Evolutionary conservation across 257 asterid genomes (phyloP).

Genomic region (Solanum medicagineum): DNA sequence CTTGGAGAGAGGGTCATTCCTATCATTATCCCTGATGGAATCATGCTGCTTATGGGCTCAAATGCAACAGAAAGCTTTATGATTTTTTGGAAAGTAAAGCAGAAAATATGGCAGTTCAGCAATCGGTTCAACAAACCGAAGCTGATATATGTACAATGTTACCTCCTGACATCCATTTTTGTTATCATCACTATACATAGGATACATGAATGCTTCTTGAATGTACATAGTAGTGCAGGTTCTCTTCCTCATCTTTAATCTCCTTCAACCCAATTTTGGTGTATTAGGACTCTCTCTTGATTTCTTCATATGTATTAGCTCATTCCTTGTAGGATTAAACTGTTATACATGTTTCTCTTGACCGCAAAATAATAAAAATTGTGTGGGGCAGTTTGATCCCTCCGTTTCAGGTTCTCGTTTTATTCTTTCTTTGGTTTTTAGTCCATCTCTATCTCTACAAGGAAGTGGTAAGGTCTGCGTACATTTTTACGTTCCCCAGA

Average conservation of each 20-base stretch:
- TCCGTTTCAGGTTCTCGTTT: not conserved
- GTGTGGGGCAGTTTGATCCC: not conserved
- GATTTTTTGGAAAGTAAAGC: not conserved
- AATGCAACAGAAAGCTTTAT: not conserved
- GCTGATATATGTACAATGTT: not conserved
- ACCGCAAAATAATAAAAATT: not conserved
- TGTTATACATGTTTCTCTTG: not conserved
- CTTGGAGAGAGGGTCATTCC: not conserved
- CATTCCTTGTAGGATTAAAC: not conserved
- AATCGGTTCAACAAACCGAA: not conserved
- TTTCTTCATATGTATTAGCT: not conserved
- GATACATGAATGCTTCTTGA: not conserved
- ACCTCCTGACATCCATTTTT: not conserved
- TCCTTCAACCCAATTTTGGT: not conserved
- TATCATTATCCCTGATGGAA: not conserved
- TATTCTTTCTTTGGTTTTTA: not conserved
- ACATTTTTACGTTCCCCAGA: too few relatives aligned
- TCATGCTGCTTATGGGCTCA: not conserved
- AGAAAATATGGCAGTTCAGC: not conserved
- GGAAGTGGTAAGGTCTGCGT: too few relatives aligned
- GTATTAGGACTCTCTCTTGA: not conserved
- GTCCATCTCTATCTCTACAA: too few relatives aligned
- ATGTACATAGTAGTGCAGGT: not conserved
- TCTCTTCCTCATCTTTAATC: not conserved
- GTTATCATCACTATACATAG: not conserved